Conservation (phyloP, 2,329 filamentous ascomycete species). For the Aspergillus fijiensis region DNA sequence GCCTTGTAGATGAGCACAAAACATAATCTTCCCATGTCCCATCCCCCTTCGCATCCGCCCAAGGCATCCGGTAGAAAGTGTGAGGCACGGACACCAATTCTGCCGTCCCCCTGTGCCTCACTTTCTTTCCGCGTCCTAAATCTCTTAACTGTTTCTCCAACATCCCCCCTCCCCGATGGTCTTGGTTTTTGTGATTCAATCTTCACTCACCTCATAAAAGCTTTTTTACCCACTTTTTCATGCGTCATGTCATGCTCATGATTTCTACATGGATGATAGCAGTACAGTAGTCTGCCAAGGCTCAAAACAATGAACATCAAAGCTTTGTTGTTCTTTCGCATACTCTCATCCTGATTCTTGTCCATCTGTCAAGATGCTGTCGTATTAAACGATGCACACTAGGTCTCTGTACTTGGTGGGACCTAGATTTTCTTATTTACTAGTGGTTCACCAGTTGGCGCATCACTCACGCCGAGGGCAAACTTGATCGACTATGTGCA, state of each 20-base stretch:
- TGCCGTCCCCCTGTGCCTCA: background rate
- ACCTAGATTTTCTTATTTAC: no score
- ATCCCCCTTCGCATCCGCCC: background rate
- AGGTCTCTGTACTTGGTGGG: no score
- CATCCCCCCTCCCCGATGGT: constrained; percentile 19
- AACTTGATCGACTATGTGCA: no score
- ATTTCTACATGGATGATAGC: constrained; percentile 22
- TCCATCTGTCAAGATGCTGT: no score
- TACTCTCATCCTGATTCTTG: background rate
- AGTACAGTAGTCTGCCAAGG: constrained; percentile 9
- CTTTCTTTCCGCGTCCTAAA: background rate
- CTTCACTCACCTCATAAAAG: constrained; percentile 12
- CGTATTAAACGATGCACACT: no score
- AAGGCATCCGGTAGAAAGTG: background rate
- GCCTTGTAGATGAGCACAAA: constrained; percentile 12
- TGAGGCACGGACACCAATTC: background rate
- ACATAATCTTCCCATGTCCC: constrained; percentile 3
- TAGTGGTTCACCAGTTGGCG: no score
- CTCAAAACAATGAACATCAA: constrained; percentile 14
- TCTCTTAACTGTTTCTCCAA: constrained; percentile 7
- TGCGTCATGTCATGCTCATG: constrained; percentile 18
- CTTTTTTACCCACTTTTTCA: constrained; percentile 5
- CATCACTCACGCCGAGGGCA: no score
- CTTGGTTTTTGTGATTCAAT: constrained; percentile 19
- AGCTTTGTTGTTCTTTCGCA: constrained; percentile 5